Base-by-base conservation (phyloP, 2,329 filamentous ascomycete genomes). In the Phialophora macrospora region DNA sequence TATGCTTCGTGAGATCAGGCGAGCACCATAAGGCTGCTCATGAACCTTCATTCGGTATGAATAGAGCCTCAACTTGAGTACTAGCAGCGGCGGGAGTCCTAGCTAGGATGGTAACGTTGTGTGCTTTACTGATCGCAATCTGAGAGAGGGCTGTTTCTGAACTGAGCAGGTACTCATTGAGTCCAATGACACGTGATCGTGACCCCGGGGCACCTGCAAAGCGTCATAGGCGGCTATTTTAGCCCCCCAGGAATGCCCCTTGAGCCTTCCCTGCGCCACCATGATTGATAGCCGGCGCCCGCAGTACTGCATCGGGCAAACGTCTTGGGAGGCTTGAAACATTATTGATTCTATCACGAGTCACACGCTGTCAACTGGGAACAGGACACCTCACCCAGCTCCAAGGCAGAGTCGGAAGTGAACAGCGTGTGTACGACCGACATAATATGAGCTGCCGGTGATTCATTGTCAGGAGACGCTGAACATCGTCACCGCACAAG, bases 321-420 rank as follows among this genome's bases (percentile, higher is more conserved):
- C 44, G 58, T 52, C 46, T 32, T 48, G 28, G 58, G 58, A 41
- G 28, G 28, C 32, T 51, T 60, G 58, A 60, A 60, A 60, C 58
- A 52, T 44, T 54, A 24, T 26, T 60, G 58, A 60, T 26, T 55
- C 52, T 52, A 48, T 60, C 46, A 49, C 30, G 30, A 49, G 56
- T 58, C n/a, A 51, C 17, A 34, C 20, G 26, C n/a, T 44, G 30
- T 48, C 41, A 59, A 12, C 22, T 49, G 44, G 28, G 26, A 17
- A 59, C 12, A 14, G 28, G 30, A 30, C 22, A 44, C 32, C 41
- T 59, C 48, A 26, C 48, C 24, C 12, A 51, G 20, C 48, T 26
- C 14, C 4, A n/a, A n/a, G 20, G 17, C 38, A 44, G n/a, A 51
- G 2, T 14, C 24, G 8, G 46, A 20, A 49, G 46, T 11, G 8